These are phyloP conservation scores for Bruguiera gymnorhiza DNA, from an alignment of 345 rosid genomes.

Conservation along the genomic window DNA sequence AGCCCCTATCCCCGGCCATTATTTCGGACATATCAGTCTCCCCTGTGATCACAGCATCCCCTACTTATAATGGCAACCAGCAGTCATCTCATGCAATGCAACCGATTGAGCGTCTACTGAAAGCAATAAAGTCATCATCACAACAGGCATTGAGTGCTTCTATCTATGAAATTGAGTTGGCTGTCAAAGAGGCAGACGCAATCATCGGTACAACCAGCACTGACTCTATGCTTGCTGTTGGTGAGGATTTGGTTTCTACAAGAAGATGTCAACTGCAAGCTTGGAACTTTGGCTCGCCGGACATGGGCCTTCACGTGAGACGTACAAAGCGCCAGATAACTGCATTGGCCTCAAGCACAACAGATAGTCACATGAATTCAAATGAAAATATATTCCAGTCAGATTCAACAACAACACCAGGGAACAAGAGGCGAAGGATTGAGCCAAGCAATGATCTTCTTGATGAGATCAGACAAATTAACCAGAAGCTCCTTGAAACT, in stretches of 20 bases:
- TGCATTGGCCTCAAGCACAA: background rate
- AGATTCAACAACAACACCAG: background rate
- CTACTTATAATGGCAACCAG: background rate
- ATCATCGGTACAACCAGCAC: background rate
- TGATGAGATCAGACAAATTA: background rate
- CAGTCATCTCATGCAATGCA: background rate
- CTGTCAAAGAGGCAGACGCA: background rate
- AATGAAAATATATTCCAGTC: background rate
- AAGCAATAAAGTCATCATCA: background rate
- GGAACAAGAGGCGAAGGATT: background rate
- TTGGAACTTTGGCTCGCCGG: background rate
- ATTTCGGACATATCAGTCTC: background rate
- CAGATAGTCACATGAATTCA: too few species aligned
- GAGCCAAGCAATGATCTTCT: background rate
- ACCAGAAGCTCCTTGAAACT: conserved; percentile 1
- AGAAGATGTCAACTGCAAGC: background rate
- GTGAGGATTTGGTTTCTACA: background rate
- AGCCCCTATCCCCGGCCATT: too few species aligned
- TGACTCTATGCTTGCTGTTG: conserved; percentile 1
- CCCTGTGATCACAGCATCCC: background rate
- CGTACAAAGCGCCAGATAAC: background rate
- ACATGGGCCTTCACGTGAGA: background rate
- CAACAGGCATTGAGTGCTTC: background rate
- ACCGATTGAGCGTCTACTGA: conserved; percentile 4
- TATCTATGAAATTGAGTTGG: background rate